Base-by-base conservation (phyloP, 805 yeast genomes). In the Candida ipomoeae region DNA sequence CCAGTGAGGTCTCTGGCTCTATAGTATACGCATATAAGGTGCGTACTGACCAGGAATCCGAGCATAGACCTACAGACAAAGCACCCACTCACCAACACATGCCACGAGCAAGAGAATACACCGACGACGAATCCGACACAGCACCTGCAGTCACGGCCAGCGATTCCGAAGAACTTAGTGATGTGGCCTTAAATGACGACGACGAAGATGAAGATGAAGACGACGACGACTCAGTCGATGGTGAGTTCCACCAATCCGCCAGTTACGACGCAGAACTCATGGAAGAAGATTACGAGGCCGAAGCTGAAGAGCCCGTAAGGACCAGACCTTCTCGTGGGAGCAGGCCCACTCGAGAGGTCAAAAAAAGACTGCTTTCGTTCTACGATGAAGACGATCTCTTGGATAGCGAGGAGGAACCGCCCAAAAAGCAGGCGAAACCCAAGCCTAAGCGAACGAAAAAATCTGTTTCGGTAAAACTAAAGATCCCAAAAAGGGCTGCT, bases 291-390 rank as follows among this genome's bases (percentile, higher is more conserved):
- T 50, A 33, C 20, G 55, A 53, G 32, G 38, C 36, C 17, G 55
- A 53, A 34, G 38, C 36, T 15, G 55, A 53, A 17, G 53, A 50
- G 34, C 52, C 50, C 3, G 49, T 31, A 2, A 38, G 49, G 6
- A n/a, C 41, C 29, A 37, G 56, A 31, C 56, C 56, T 10, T 44
- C 39, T 43, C 56, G 56, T 18, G 48, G 51, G 14, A 2, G 48
- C 1, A 31, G 56, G 23, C 55, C 58, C 39, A 45, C 5, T 14
- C 48, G 75, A 46, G 70, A 65, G 43, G 54, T 65, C 13, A 58
- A 70, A 44, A 73, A 70, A 52, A 63, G 75, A n/a, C 72, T 68
- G 50, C 56, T 70, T 36, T 60, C 70, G 10, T 69, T 65, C 50
- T 71, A 70, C 50, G 75, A 69, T 40, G 71, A 65, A n/a, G 73